phyloP scores from a whole-genome alignment of 768 basidiomycete species.

The Boletus tylopilopsis region DNA sequence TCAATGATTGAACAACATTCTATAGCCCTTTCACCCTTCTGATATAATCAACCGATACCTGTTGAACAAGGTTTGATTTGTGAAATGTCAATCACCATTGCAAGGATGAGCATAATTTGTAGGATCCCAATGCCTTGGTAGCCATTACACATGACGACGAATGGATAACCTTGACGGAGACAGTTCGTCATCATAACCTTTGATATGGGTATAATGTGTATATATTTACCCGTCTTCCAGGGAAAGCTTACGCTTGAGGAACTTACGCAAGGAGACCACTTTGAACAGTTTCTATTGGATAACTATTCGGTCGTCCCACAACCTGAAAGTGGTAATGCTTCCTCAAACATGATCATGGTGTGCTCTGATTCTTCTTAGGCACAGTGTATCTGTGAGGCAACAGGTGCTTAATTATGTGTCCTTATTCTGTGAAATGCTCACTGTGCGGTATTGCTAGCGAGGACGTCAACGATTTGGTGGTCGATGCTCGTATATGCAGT shows the following conservation, averaged over 20 bases:
- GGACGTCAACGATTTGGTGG: not conserved
- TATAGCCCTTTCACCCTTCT: conserved; percentile 9
- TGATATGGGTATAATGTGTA: too few relatives aligned
- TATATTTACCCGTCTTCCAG: not conserved
- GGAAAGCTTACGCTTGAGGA: not conserved
- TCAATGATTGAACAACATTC: not conserved
- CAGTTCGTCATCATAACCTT: not conserved
- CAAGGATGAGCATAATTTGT: not conserved
- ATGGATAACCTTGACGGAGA: conserved; percentile 4
- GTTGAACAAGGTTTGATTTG: not conserved
- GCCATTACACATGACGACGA: conserved; percentile 7
- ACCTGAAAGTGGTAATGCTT: not conserved
- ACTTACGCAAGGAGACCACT: not conserved
- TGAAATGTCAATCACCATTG: too few relatives aligned
- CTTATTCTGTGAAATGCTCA: not conserved
- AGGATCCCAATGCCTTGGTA: not conserved
- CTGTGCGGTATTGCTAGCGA: not conserved
- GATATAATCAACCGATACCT: conserved; percentile 5
- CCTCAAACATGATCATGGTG: not conserved
- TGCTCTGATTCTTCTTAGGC: not conserved
- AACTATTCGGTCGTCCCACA: not conserved
- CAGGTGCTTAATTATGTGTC: not conserved
- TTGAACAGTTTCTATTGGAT: not conserved
- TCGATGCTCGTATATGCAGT: not conserved
- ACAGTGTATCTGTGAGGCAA: not conserved